phyloP scores from a whole-genome alignment of 306 rosid genomes.

The Boehmeria nivea region DNA sequence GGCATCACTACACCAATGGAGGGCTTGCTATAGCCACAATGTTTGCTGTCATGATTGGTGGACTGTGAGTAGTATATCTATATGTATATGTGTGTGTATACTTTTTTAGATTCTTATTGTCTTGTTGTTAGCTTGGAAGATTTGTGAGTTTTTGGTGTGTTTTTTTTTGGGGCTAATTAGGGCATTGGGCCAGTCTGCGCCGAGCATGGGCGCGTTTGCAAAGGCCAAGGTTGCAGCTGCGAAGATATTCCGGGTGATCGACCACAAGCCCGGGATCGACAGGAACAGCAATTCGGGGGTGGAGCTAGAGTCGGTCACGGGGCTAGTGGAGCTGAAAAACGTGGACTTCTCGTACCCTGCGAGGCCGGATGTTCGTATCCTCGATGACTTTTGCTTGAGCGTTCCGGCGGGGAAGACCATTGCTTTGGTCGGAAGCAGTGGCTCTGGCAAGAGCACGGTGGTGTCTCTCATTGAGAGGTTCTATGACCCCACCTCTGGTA shows the following conservation, averaged over 20 bases:
- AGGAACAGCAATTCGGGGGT: slow-evolving; percentile 63
- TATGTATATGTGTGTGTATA: too few relatives aligned
- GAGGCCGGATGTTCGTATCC: slow-evolving; percentile 74
- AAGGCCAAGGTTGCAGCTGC: slow-evolving; percentile 97
- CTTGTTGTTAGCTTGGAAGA: too few relatives aligned
- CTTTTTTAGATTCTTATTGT: too few relatives aligned
- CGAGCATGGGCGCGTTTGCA: slow-evolving; percentile 89
- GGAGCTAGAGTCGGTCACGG: slow-evolving; percentile 71
- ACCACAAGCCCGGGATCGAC: slow-evolving; percentile 83
- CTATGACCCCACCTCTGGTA: slow-evolving; percentile 88
- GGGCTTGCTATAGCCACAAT: slow-evolving; percentile 97
- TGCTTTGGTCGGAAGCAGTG: slow-evolving; percentile 96
- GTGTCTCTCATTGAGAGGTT: slow-evolving; percentile 95
- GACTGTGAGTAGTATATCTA: slow-evolving; percentile 94
- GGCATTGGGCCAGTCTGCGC: slow-evolving; percentile 93
- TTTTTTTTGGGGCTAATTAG: slow-evolving; percentile 30
- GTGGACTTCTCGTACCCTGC: slow-evolving; percentile 89
- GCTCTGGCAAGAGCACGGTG: slow-evolving; percentile 97
- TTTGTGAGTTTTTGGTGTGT: too few relatives aligned
- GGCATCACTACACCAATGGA: slow-evolving; percentile 89
- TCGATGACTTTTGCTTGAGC: slow-evolving; percentile 54
- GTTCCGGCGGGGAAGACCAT: slow-evolving; percentile 97
- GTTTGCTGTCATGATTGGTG: slow-evolving; percentile 97
- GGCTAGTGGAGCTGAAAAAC: slow-evolving; percentile 75
- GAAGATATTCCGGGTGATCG: slow-evolving; percentile 70